These are phyloP conservation scores for Camelina neglecta DNA, from an alignment of 345 rosid species.

Conservation along the genomic window DNA sequence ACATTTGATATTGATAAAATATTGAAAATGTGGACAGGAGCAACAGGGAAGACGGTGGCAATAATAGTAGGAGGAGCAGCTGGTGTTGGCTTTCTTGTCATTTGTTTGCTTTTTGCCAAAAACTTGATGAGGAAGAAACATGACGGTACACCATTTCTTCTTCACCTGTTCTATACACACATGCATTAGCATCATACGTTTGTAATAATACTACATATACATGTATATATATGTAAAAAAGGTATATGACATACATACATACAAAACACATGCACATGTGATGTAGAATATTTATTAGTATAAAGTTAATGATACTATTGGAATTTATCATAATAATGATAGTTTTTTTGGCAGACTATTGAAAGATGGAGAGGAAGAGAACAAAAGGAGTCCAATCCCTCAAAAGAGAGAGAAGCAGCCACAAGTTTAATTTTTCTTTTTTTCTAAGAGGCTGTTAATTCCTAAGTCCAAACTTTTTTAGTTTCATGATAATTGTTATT, in stretches of 20 bases:
- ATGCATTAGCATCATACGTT: not conserved
- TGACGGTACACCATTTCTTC: conserved; percentile 37
- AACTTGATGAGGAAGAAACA: conserved; percentile 68
- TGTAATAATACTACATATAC: not conserved
- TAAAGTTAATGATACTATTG: not conserved
- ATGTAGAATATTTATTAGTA: conserved; percentile 1
- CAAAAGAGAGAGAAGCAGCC: conserved; percentile 11
- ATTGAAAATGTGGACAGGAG: conserved; percentile 49
- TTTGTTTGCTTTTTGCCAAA: conserved; percentile 81
- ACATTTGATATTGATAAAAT: not conserved
- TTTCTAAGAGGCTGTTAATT: not conserved
- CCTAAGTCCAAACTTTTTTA: conserved; percentile 1
- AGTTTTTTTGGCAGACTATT: conserved; percentile 41
- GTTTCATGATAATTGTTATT: conserved; percentile 33
- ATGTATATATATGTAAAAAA: not conserved
- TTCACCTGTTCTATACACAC: not conserved
- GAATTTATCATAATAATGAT: not conserved
- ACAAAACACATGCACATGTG: conserved; percentile 41
- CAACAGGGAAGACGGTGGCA: conserved; percentile 94
- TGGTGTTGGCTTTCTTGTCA: conserved; percentile 86
- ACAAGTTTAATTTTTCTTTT: not conserved
- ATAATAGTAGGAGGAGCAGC: conserved; percentile 96
- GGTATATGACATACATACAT: not conserved
- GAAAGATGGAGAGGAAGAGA: conserved; percentile 34
- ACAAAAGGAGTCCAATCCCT: conserved; percentile 37